Evolutionary conservation across 345 rosid genomes (phyloP), one percentile per base, ranked within the genome.

Genomic region (Ricinus communis): DNA sequence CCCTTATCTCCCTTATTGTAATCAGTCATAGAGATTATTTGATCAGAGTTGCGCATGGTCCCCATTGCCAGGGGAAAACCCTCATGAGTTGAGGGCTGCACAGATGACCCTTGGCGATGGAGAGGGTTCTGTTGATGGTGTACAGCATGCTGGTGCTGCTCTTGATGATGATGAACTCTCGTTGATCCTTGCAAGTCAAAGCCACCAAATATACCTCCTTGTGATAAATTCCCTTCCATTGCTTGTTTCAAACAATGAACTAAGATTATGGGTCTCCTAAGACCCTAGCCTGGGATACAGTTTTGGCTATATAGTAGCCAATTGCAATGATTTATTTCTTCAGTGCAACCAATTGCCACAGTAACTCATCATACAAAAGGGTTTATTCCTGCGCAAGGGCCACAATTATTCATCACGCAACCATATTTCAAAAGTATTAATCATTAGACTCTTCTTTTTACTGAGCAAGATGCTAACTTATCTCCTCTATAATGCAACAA

Each of bases 1-100:
- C 83, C 87, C 56, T 85, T 76, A n/a, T 90, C 95, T 46, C 78
- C 81, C 76, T 83, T 90, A 57, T 77, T 79, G 69, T 76, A 86
- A 62, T 88, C 87, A 60, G 74, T 36, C 79, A 81, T 24, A 2
- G 85, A 61, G 28, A 81, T 68, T 59, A 74, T 74, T 11, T 82
- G 96, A 62, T 90, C 93, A 62, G 90, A 83, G 63, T 71, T 80
- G 70, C 82, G 88, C 68, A 85, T 73, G 15, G 90, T 75, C 36
- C 87, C 92, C 86, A 87, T 87, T 2, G 91, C 83, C 65, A 91
- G 88, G 0, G 96, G 98, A 67, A 91, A 85, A 72, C 87, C 80
- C 68, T 89, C 92, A 7, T 78, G 87, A 75, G 82, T 66, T 0
- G 90, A 77, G 46, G 85, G 77, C 74, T 76, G 86, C 0, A 33